phyloP scores from a whole-genome alignment of 2,329 filamentous ascomycete genomes.

The Epichloe scottii region DNA sequence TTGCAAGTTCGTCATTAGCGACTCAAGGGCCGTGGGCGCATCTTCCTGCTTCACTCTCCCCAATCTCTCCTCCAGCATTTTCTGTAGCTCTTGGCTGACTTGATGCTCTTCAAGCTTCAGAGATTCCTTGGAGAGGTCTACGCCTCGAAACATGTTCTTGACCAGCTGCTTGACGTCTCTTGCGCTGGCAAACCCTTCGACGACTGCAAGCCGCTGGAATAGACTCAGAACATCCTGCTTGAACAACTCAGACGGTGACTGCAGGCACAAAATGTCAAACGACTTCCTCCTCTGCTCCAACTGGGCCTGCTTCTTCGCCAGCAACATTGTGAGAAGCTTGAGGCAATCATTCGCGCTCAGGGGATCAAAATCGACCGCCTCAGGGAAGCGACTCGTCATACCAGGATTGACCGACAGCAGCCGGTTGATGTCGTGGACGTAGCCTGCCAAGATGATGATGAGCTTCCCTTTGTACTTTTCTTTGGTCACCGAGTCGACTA shows the following conservation, averaged over 20 bases:
- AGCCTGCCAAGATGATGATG: slow-evolving; percentile 57
- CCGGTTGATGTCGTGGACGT: slow-evolving; percentile 51
- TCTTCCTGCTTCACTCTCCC: too few species aligned
- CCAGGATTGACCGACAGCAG: slow-evolving; percentile 51
- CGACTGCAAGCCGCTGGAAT: slow-evolving; percentile 26
- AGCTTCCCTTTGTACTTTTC: slow-evolving; percentile 45
- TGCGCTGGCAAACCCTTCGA: slow-evolving; percentile 48
- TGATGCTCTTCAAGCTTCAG: too few species aligned
- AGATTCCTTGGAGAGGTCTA: neutral
- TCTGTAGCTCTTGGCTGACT: too few species aligned
- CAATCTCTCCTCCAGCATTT: too few species aligned
- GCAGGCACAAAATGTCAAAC: slow-evolving; percentile 15
- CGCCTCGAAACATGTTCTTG: slow-evolving; percentile 33
- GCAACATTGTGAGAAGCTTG: slow-evolving; percentile 19
- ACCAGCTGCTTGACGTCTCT: slow-evolving; percentile 46
- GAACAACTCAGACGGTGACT: slow-evolving; percentile 9
- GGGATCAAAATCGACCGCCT: slow-evolving; percentile 42
- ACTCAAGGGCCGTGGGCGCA: too few species aligned
- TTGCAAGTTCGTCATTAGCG: too few species aligned
- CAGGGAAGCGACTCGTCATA: slow-evolving; percentile 52
- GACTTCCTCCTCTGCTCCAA: slow-evolving; percentile 9
- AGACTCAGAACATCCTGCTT: slow-evolving; percentile 7
- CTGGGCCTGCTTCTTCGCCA: slow-evolving; percentile 21
- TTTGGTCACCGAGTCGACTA: slow-evolving; percentile 41
- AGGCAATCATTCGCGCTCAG: slow-evolving; percentile 30